phyloP scores from a whole-genome alignment of 2,329 filamentous ascomycete genomes.

The Ceratocystis cubensis region DNA sequence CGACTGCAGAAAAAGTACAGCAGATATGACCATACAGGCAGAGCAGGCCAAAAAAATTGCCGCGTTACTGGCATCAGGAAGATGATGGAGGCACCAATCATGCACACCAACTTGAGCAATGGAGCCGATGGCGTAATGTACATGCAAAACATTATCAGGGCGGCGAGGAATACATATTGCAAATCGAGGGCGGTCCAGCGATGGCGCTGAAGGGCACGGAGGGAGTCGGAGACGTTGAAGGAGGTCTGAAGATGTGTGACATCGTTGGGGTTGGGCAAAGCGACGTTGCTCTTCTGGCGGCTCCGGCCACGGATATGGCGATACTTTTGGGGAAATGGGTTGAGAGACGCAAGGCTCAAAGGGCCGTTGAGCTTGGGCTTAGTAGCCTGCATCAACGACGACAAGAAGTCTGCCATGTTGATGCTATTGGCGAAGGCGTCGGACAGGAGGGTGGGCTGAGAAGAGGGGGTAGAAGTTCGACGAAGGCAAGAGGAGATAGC shows the following conservation, averaged over 20 bases:
- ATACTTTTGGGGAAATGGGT: slow-evolving; percentile 33
- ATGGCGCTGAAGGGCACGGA: slow-evolving; percentile 62
- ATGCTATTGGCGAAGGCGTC: background rate
- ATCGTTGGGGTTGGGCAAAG: slow-evolving; percentile 36
- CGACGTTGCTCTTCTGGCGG: slow-evolving; percentile 31
- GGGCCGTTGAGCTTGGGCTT: slow-evolving; percentile 34
- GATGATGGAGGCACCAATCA: slow-evolving; percentile 54
- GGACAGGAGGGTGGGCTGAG: background rate
- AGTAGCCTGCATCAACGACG: slow-evolving; percentile 28
- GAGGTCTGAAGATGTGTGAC: slow-evolving; percentile 70
- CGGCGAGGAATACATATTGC: slow-evolving; percentile 66
- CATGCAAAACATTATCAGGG: slow-evolving; percentile 69
- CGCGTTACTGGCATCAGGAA: slow-evolving; percentile 71
- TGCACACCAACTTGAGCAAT: slow-evolving; percentile 60
- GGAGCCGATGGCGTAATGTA: slow-evolving; percentile 72
- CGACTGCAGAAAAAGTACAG: slow-evolving; percentile 87
- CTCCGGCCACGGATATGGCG: slow-evolving; percentile 30
- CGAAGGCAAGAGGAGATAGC: background rate
- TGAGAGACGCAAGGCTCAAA: slow-evolving; percentile 33
- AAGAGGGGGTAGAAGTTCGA: background rate
- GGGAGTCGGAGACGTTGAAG: slow-evolving; percentile 64
- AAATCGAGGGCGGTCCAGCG: slow-evolving; percentile 73
- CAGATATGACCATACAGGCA: slow-evolving; percentile 75
- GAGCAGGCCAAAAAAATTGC: slow-evolving; percentile 81
- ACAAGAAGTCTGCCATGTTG: slow-evolving; percentile 31